Evolutionary conservation across 176 grass and related monocot genomes (phyloP), one percentile per base, ranked within the genome.

Genomic region (Ananas comosus): DNA sequence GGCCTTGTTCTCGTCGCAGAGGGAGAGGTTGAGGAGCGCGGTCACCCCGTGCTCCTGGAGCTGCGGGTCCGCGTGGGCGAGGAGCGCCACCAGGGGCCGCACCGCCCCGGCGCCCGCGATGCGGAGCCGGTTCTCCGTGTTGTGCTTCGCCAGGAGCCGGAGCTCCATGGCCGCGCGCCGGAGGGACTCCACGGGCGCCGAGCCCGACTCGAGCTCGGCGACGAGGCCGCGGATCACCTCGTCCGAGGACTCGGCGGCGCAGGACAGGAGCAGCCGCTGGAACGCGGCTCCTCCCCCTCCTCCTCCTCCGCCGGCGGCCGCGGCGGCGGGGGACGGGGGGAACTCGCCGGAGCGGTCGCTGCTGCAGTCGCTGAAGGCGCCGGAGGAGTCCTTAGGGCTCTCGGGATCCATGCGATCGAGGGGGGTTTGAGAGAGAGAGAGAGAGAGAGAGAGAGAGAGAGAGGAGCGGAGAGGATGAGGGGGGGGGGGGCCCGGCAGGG

Each of bases 1-100:
- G 13, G 79, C 72, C 71, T 92, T 96, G 86, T 96, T 96, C 76
- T 89, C 92, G 25, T 92, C 86, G 76, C 92, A 92, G 68, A 96
- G 75, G 22, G 92, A 89, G 50, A 97, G 89, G 80, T 97, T 93
- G 52, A 97, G 79, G 64, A 97, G 82, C 65, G 89, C 89, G 13
- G 94, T 96, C 68, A 96, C 63, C 13, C 83, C 86, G 71, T 96
- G 86, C 74, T 96, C 92, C 75, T 92, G 89, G 19, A 97, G 76
- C 25, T 83, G 71, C 29, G 82, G 82, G 78, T 97, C 94, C n/a
- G 73, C 33, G 72, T 97, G 89, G 16, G 89, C 88, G 13, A 97
- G 82, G n/a, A 97, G 80, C 0, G 51, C 70, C 2, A 97, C 69
- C 63, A 93, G 85, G 21, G 94, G 89, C 1, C 21, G 74, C 3